A percentile compares a stretch with the other conserved stretches of the same genome.
phyloP scores from a whole-genome alignment of 148 eudicot genomes.

The Talinum fruticosum region DNA sequence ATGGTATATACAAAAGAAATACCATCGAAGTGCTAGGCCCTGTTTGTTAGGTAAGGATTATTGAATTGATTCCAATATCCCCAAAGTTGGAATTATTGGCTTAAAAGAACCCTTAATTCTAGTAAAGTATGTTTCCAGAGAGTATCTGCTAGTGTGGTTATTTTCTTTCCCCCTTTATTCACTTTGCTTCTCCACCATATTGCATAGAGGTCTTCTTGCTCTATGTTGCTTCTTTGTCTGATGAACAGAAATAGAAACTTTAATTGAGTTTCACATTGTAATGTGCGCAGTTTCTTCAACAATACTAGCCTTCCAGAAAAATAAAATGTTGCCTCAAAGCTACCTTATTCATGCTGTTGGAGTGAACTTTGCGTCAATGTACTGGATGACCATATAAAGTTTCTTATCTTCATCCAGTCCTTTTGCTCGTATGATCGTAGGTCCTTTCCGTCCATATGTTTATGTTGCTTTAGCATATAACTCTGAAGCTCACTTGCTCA shows the following conservation, averaged over 20 bases:
- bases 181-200: background rate
- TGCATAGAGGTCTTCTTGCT: background rate
- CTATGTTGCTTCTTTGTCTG: background rate
- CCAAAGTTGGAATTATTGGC: too few relatives aligned
- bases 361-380: background rate
- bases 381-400: background rate
- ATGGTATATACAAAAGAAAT: too few relatives aligned
- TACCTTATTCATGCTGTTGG: background rate
- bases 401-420: background rate
- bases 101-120: too few relatives aligned
- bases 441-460: background rate
- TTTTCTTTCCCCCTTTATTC: background rate
- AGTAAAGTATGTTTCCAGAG: slow-evolving; percentile 1
- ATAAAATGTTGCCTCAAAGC: background rate
- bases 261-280: background rate
- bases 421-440: background rate
- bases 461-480: background rate
- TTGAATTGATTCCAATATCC: too few relatives aligned
- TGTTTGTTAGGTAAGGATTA: too few relatives aligned
- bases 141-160: background rate
- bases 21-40: too few relatives aligned
- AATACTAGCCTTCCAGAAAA: background rate
- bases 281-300: background rate
- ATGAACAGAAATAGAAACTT: background rate
- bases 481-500: background rate